Evolutionary conservation across 768 basidiomycete species (phyloP), one percentile per base, ranked within the genome.

Genomic region (Boletus rubropictus): DNA sequence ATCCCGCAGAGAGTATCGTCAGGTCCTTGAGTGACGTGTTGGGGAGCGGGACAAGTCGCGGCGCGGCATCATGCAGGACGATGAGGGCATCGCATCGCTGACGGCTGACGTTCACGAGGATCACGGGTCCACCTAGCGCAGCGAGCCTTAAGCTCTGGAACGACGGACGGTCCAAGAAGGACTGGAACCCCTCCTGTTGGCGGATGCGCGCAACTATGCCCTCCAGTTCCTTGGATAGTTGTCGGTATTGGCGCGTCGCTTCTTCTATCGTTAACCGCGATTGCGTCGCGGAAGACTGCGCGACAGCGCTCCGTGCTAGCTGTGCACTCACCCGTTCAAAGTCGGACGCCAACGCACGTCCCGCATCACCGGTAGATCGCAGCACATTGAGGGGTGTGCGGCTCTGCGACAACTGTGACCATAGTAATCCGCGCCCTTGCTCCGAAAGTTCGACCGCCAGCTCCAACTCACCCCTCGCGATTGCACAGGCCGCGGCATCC

Each of bases 61-160:
- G 63, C 2, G 53, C 28, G 8, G 47, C 48, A 9, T 53, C 48
- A 10, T 55, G 34, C n/a, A 57, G 34, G 20, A 72, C 55, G 11
- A 72, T 65, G 22, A 75, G 22, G 0, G 70, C 72, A 47, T 75
- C 70, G 31, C 70, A 74, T n/a, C 68, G 57, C 29, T 22, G 46
- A 9, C 27, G 21, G 47, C 59, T 53, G 21, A 62, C 49, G 32
- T 72, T 74, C 38, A 74, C 55, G 14, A 75, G 46, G 17, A 72
- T 64, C n/a, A 69, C 59, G 5, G 69, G 68, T 3, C 69, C 70
- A 2, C 50, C 57, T 1, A 47, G 39, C 3, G 66, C 61, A 20
- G 59, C 57, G 1, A 11, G 40, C 18, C 50, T 51, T 14, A 65
- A 42, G 14, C 46, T 32, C 18, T 54, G 52, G 28, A 56, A 53